Conservation (phyloP, 2,329 filamentous ascomycete genomes). For the Arthroderma sp. region DNA sequence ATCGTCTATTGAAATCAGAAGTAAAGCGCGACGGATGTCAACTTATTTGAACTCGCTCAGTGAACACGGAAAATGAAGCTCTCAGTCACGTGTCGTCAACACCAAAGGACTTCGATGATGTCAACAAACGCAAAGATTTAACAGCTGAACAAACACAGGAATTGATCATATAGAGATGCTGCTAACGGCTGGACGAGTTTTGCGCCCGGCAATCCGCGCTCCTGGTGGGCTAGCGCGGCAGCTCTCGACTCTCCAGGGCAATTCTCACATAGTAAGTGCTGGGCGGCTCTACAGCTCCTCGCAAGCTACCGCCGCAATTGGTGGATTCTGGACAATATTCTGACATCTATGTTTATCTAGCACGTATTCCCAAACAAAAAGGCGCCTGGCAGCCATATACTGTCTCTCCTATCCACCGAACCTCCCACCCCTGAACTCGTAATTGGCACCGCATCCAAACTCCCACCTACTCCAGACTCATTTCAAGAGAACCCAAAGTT, state of each 20-base stretch:
- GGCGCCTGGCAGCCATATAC: conserved; percentile 30
- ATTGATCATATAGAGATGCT: too few relatives aligned
- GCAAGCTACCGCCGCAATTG: conserved; percentile 3
- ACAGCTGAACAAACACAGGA: too few relatives aligned
- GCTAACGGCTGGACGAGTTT: neutral
- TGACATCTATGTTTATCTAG: conserved; percentile 6
- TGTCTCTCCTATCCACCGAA: conserved; percentile 44
- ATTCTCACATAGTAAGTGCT: conserved; percentile 8
- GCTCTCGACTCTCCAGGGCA: conserved; percentile 7
- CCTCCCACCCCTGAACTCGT: conserved; percentile 42
- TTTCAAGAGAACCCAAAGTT: conserved; percentile 46
- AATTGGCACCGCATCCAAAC: conserved; percentile 40
- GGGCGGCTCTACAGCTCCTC: neutral
- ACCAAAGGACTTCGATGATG: too few relatives aligned
- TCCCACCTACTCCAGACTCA: conserved; percentile 44
- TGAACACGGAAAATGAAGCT: too few relatives aligned
- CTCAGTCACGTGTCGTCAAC: too few relatives aligned
- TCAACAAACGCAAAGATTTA: too few relatives aligned
- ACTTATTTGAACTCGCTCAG: too few relatives aligned
- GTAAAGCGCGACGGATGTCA: too few relatives aligned
- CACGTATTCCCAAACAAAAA: conserved; percentile 25
- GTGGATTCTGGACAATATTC: neutral
- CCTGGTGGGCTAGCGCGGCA: neutral
- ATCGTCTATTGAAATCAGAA: too few relatives aligned
- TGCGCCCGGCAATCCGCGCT: neutral